phyloP scores from a whole-genome alignment of 345 rosid species.

The Orychophragmus violaceus region DNA sequence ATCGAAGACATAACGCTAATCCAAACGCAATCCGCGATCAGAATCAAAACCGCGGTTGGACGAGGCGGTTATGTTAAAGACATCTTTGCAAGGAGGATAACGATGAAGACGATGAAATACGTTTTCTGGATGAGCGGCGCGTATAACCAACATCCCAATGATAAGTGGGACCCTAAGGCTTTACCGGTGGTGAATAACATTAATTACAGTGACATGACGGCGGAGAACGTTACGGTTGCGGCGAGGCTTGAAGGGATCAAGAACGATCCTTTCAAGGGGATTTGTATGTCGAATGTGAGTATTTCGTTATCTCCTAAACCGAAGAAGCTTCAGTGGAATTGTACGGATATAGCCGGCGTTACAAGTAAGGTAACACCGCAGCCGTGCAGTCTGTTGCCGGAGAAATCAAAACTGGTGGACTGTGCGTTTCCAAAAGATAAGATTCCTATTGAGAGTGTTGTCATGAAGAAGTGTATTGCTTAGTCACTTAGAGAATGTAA shows the following conservation, averaged over 20 bases:
- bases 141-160: slow-evolving; percentile 62
- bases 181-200: slow-evolving; percentile 52
- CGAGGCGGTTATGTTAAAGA: slow-evolving; percentile 67
- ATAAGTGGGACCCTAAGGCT: slow-evolving; percentile 63
- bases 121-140: slow-evolving; percentile 75
- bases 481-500: no score
- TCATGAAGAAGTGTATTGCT: slow-evolving; percentile 9
- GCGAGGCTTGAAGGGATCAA: slow-evolving; percentile 63
- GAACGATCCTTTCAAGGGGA: slow-evolving; percentile 53
- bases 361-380: slow-evolving; percentile 49
- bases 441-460: slow-evolving; percentile 1
- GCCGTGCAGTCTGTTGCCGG: slow-evolving; percentile 45
- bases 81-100: slow-evolving; percentile 49
- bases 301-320: slow-evolving; percentile 49
- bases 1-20: slow-evolving; percentile 71
- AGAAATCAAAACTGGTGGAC: slow-evolving; percentile 13
- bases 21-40: slow-evolving; percentile 65
- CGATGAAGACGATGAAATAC: slow-evolving; percentile 75
- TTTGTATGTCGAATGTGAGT: slow-evolving; percentile 65
- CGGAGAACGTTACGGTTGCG: slow-evolving; percentile 59
- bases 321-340: slow-evolving; percentile 67
- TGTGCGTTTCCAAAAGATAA: slow-evolving; percentile 1
- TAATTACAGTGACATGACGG: slow-evolving; percentile 58
- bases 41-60: slow-evolving; percentile 74
- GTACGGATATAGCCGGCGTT: slow-evolving; percentile 49